Percentiles rank a stretch among this genome's conserved stretches.
These are phyloP conservation scores for Penicillium arizonense DNA, from an alignment of 495 filamentous ascomycete genomes.

Conservation along the genomic window DNA sequence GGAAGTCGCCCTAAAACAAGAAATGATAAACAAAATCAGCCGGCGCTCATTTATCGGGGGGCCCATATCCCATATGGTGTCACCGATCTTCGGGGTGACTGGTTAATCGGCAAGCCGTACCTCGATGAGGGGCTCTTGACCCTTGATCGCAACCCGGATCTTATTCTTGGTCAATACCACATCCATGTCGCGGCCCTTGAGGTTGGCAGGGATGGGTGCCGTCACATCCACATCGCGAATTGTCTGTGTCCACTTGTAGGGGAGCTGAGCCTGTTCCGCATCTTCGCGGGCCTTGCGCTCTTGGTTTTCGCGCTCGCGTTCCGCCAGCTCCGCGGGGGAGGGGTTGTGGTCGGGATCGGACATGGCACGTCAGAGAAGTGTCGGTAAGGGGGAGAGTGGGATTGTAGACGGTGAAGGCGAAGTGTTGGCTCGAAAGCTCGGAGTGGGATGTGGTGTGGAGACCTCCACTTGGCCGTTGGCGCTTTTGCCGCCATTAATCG, in stretches of 20 bases:
- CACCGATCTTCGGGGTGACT: not conserved
- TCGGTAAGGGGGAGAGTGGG: not conserved
- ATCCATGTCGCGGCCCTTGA: constrained; percentile 81
- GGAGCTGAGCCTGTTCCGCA: constrained; percentile 85
- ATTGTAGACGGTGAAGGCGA: not conserved
- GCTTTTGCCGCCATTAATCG: constrained; percentile 9
- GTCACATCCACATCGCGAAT: constrained; percentile 87
- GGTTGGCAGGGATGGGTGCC: constrained; percentile 69
- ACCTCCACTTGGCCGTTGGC: constrained; percentile 3
- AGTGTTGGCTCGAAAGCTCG: not conserved
- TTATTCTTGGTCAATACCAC: constrained; percentile 79
- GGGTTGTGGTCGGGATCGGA: constrained; percentile 39
- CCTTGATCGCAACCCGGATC: constrained; percentile 82
- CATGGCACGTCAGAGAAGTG: constrained; percentile 10
- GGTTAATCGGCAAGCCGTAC: constrained; percentile 43
- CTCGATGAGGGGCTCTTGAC: constrained; percentile 80
- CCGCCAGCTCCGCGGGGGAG: constrained; percentile 50
- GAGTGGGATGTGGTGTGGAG: constrained; percentile 1
- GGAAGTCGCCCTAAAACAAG: constrained; percentile 68
- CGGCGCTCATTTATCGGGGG: not conserved
- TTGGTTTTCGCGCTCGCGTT: constrained; percentile 55
- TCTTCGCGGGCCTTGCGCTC: constrained; percentile 74
- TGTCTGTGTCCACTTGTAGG: constrained; percentile 98
- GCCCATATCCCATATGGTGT: not conserved
- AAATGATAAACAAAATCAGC: not conserved